Conservation (phyloP, 2,329 filamentous ascomycete species). For the Colletotrichum abscissum region DNA sequence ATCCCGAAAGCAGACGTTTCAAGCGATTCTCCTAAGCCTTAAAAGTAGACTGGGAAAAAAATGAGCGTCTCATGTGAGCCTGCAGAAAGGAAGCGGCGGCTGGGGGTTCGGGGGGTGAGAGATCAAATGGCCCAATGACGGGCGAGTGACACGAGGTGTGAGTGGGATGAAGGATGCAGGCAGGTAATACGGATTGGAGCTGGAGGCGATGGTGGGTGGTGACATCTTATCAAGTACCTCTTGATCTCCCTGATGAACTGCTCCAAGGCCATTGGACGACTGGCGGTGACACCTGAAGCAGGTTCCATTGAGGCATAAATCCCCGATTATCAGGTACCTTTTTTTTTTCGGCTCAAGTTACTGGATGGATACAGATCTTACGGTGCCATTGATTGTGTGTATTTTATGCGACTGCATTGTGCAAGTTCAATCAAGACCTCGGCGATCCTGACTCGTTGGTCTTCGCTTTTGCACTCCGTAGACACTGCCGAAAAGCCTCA, state of each 20-base stretch:
- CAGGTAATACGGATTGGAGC: constrained; percentile 9
- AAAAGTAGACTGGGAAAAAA: not conserved
- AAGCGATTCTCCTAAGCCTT: not conserved
- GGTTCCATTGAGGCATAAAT: constrained; percentile 25
- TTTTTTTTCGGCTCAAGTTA: not conserved
- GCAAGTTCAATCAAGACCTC: not conserved
- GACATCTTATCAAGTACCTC: constrained; percentile 35
- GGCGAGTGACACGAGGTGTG: not conserved
- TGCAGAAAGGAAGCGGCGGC: constrained; percentile 1
- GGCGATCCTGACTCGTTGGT: not conserved
- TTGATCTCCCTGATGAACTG: constrained; percentile 27
- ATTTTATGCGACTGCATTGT: not conserved
- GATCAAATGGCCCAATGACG: not conserved
- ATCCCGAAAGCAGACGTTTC: not conserved
- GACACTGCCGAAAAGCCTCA: not conserved
- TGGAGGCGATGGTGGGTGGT: constrained; percentile 11
- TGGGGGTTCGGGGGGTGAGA: not conserved
- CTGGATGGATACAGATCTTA: not conserved
- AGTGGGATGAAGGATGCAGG: constrained; percentile 9
- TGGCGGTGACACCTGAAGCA: constrained; percentile 17
- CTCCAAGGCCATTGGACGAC: constrained; percentile 20
- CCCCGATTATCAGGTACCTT: constrained; percentile 4
- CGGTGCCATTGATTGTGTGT: not conserved
- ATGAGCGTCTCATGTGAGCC: constrained; percentile 12
- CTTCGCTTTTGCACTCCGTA: not conserved